Base-by-base conservation (phyloP, 805 yeast genomes). In the Ogataea wickerhamii region DNA sequence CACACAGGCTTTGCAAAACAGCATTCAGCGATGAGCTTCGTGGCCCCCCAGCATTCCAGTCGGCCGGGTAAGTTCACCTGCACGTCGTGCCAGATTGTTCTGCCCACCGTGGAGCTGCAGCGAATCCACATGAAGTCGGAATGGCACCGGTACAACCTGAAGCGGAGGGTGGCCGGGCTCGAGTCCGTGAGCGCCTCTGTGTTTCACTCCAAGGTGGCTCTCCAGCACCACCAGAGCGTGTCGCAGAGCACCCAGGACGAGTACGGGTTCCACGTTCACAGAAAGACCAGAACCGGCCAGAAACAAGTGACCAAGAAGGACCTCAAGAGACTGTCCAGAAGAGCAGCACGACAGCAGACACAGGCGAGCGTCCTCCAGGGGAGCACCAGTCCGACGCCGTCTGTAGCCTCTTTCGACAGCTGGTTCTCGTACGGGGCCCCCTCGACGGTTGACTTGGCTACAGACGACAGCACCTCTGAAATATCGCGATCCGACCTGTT, bases 61-160 rank as follows among this genome's bases (percentile, higher is more conserved):
- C 43, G 29, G 18, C 55, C 53, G 21, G 56, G 55, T 11, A 43
- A 39, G 12, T 62, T 47, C 38, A 87, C 96, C 11, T 93, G 98
- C 64, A 91, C 88, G 53, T 84, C 96, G 19, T 93, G 98, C 63
- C 80, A 79, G 16, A 78, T 87, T 46, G 78, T 79, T 38, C 91
- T 93, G 54, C 78, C 82, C 23, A 71, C 80, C 27, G 82, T 95
- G 10, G 94, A 83, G 47, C 70, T 82, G 40, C 98, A 93, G 66
- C 73, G 98, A 46, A 74, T 74, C 44, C 98, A 93, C 58, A 93
- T 93, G 98, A 87, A 86, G 60, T 81, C 96, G 2, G 98, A 93
- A 38, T 93, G 98, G 98, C 98, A 93, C 57, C 74, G 98, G 47
- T 93, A 93, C 61, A 93, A 93, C 53, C 71, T 93, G 55, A 93